Base-by-base conservation (phyloP, 208 protist genomes). In the Leishmania turanica region DNA sequence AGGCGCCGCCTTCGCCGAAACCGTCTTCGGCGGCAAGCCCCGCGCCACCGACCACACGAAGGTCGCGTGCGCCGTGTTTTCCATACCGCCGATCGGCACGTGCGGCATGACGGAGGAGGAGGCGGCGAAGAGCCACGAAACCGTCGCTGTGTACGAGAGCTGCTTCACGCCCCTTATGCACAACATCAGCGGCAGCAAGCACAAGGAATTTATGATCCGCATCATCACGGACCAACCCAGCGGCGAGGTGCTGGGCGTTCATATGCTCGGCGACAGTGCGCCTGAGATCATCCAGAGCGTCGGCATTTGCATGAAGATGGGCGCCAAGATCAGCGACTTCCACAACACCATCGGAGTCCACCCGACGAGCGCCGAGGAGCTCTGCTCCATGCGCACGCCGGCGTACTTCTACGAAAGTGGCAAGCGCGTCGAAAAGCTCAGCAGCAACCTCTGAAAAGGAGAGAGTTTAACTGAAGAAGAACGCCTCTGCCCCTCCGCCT, bases 341-440 rank as follows among this genome's bases (percentile, higher is more conserved):
- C 97, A 99, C 86, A 91, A 84, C 79, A 97, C 96, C 47, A 98
- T 99, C 69, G 98, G 98, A 79, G 98, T 99, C 45, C 99, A 99
- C 83, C 99, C 99, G 24, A 99, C 98, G 37, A 92, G 87, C 70
- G 97, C 98, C 19, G 98, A 99, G 86, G 96, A 98, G 87, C 90
- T 99, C 68, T 96, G 91, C 77, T 98, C 95, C 11, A 93, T 99
- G 91, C 87, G 91, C 40, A 96, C 90, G 2, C 93, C 95, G 0
- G 83, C 93, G 4, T 95, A 98, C 87, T 96, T 87, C 83, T 96
- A 95, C 79, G 88, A 93, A 51, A 91, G 93, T 37, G 92, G 91
- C 5, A 79, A 88, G 74, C 92, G 91, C 45, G 83, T 89, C 27
- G 92, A 98, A 74, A 93, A 91, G 83, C 75, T 96, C 3, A 84